phyloP scores from a whole-genome alignment of 2,329 filamentous ascomycete species.

The Pyrenochaeta sp. region DNA sequence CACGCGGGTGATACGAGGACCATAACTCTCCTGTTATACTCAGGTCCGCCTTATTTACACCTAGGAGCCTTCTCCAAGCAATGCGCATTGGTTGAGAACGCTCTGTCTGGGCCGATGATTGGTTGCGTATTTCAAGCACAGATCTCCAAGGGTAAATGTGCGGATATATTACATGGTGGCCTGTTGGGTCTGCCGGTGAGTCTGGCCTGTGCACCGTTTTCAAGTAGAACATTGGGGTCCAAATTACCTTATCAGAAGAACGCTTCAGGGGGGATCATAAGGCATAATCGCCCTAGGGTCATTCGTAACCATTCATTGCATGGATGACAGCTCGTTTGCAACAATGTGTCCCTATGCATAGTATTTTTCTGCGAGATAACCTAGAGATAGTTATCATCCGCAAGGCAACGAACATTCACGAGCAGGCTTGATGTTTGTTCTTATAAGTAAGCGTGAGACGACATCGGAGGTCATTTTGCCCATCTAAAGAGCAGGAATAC shows the following conservation, averaged over 20 bases:
- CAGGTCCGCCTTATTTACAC: background rate
- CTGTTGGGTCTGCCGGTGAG: background rate
- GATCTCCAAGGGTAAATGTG: background rate
- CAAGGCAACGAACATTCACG: too few relatives aligned
- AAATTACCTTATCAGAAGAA: background rate
- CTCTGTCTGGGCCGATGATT: background rate
- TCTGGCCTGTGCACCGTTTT: background rate
- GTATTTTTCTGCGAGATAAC: too few relatives aligned
- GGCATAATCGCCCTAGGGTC: too few relatives aligned
- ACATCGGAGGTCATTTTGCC: too few relatives aligned
- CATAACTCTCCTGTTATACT: background rate
- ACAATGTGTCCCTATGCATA: too few relatives aligned
- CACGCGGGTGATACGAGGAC: background rate
- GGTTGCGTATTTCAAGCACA: background rate
- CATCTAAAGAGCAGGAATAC: too few relatives aligned
- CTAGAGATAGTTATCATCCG: too few relatives aligned
- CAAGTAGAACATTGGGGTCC: constrained; percentile 3
- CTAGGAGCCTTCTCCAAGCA: background rate
- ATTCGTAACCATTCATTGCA: too few relatives aligned
- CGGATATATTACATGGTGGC: background rate
- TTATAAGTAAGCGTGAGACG: too few relatives aligned
- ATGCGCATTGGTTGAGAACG: constrained; percentile 1
- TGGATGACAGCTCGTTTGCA: too few relatives aligned
- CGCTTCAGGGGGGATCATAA: background rate
- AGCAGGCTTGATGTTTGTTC: too few relatives aligned